phyloP scores from a whole-genome alignment of 2,329 filamentous ascomycete genomes.

The Penicillium sp. region DNA sequence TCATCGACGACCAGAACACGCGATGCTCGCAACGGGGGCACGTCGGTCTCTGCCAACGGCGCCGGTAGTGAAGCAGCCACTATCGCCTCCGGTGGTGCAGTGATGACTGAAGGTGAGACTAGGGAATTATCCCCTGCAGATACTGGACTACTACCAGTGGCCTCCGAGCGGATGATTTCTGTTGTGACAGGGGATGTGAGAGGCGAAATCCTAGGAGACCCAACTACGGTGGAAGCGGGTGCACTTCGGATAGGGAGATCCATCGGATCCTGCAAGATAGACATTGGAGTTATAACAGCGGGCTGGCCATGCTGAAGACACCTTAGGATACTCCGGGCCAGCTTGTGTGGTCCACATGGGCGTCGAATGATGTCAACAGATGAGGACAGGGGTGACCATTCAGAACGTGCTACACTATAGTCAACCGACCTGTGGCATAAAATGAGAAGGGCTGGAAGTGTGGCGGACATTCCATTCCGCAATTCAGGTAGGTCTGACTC shows the following conservation, averaged over 20 bases:
- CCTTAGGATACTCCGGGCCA: slow-evolving; percentile 38
- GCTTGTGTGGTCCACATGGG: slow-evolving; percentile 43
- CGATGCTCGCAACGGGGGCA: slow-evolving; percentile 12
- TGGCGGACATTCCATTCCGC: slow-evolving; percentile 14
- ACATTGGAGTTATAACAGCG: slow-evolving; percentile 10
- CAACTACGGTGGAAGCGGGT: neutral
- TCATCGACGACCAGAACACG: slow-evolving; percentile 48
- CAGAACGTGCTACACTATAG: slow-evolving; percentile 27
- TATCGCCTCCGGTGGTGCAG: slow-evolving; percentile 7
- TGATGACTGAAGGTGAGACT: slow-evolving; percentile 6
- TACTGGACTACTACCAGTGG: neutral
- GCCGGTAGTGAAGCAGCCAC: slow-evolving; percentile 10
- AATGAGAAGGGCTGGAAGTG: slow-evolving; percentile 36
- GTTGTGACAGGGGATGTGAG: neutral
- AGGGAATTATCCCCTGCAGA: neutral
- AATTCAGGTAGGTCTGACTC: slow-evolving; percentile 29
- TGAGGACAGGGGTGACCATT: slow-evolving; percentile 31
- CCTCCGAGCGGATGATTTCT: neutral
- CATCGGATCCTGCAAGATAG: slow-evolving; percentile 13
- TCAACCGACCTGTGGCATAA: slow-evolving; percentile 39
- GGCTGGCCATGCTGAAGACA: slow-evolving; percentile 25
- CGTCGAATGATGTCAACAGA: slow-evolving; percentile 40
- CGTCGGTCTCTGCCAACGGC: slow-evolving; percentile 13
- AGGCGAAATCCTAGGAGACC: neutral
- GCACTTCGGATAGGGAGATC: slow-evolving; percentile 12